These are phyloP conservation scores for Euphorbia pulcherrima DNA, from an alignment of 345 rosid genomes.

Conservation along the genomic window DNA sequence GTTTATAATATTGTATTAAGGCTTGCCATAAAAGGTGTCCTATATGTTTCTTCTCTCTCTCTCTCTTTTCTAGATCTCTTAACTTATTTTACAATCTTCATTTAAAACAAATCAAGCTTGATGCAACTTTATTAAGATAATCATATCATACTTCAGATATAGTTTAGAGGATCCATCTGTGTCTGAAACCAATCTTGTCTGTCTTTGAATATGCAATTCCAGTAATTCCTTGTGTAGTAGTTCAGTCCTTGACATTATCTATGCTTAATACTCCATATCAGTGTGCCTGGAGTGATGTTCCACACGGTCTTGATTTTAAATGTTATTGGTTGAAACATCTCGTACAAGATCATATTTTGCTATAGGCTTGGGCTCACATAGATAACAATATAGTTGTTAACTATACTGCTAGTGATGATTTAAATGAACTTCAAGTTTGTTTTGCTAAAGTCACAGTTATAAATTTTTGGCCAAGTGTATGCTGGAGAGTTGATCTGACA, in stretches of 20 bases:
- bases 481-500: too few relatives aligned
- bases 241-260: slow-evolving; percentile 41
- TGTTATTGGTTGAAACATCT: slow-evolving; percentile 23
- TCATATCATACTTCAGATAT: slow-evolving; percentile 34
- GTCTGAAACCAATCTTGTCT: slow-evolving; percentile 35
- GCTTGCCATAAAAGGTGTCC: slow-evolving; percentile 29
- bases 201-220: slow-evolving; percentile 27
- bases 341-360: slow-evolving; percentile 33
- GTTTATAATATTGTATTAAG: slow-evolving; percentile 10
- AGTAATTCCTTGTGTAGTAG: slow-evolving; percentile 20
- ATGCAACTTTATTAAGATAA: slow-evolving; percentile 54
- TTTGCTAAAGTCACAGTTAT: too few relatives aligned
- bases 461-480: too few relatives aligned
- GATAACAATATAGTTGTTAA: slow-evolving; percentile 27
- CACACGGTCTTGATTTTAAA: slow-evolving; percentile 12
- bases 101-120: slow-evolving; percentile 37
- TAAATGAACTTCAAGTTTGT: too few relatives aligned
- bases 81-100: slow-evolving; percentile 5
- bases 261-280: slow-evolving; percentile 40
- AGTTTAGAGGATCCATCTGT: slow-evolving; percentile 32
- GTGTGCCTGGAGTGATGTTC: slow-evolving; percentile 19
- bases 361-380: slow-evolving; percentile 25
- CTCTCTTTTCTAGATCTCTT: background rate
- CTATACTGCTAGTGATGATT: slow-evolving; percentile 18
- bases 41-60: slow-evolving; percentile 34